Percentiles rank a stretch among this genome's conserved stretches.
Conservation (phyloP, 441 rosid genomes). For the Euphorbia schlechtendalii region DNA sequence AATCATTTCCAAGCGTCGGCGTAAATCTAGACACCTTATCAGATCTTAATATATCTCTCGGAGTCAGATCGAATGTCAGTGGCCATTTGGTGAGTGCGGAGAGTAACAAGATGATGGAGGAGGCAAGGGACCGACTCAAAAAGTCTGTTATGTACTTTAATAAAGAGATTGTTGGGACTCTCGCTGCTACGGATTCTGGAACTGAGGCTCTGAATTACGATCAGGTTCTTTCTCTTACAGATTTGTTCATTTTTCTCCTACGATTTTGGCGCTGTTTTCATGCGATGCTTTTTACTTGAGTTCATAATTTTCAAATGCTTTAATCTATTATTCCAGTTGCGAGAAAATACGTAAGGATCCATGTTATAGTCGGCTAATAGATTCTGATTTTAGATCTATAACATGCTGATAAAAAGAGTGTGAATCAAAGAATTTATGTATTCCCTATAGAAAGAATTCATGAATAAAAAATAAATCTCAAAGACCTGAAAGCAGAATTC, state of each 20-base stretch:
- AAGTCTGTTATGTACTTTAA: slow-evolving; percentile 33
- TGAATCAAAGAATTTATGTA: too few species aligned
- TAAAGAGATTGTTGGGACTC: slow-evolving; percentile 39
- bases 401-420: background rate
- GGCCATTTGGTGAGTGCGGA: slow-evolving; percentile 11
- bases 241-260: background rate
- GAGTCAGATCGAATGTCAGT: slow-evolving; percentile 15
- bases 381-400: background rate
- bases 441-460: too few species aligned
- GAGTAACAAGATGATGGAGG: slow-evolving; percentile 34
- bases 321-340: too few species aligned
- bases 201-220: slow-evolving; percentile 42
- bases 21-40: slow-evolving; percentile 22
- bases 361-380: too few species aligned
- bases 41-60: slow-evolving; percentile 16
- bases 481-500: too few species aligned
- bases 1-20: slow-evolving; percentile 31
- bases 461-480: too few species aligned
- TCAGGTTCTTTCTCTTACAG: slow-evolving; percentile 28
- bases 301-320: too few species aligned
- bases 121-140: slow-evolving; percentile 39
- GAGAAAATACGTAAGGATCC: too few species aligned
- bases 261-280: background rate
- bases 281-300: background rate
- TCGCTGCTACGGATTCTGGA: slow-evolving; percentile 43